Conservation (phyloP, 2,329 filamentous ascomycete species). For the Penicillium sp. region DNA sequence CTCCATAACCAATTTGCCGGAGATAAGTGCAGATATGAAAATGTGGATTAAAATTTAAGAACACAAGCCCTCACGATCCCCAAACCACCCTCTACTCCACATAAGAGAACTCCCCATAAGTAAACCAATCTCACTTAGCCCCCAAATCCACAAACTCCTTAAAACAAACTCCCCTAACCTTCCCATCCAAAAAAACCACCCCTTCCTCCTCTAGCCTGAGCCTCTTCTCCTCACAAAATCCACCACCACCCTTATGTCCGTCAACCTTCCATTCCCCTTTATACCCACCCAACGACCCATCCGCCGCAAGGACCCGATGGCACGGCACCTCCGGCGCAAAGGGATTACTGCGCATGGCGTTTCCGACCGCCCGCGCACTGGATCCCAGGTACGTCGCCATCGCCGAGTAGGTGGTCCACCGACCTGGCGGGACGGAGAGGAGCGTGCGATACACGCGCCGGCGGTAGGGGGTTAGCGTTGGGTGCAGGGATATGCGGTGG, state of each 20-base stretch:
- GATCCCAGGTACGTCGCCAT: constrained; percentile 67
- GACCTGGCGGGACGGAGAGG: constrained; percentile 72
- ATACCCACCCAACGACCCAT: constrained; percentile 58
- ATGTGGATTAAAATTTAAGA: too few relatives aligned
- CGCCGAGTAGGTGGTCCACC: constrained; percentile 73
- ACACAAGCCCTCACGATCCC: background rate
- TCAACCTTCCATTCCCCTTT: constrained; percentile 50
- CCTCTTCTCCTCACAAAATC: constrained; percentile 41
- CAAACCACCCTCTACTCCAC: background rate
- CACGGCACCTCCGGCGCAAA: constrained; percentile 81
- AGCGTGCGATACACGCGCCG: constrained; percentile 65
- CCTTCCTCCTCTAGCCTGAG: constrained; percentile 35
- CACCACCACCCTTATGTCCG: constrained; percentile 33
- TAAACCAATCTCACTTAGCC: constrained; percentile 12
- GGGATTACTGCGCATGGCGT: constrained; percentile 72
- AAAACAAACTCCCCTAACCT: constrained; percentile 33
- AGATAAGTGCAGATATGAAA: background rate
- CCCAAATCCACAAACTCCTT: constrained; percentile 27
- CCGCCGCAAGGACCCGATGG: constrained; percentile 74
- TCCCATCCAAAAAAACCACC: constrained; percentile 34
- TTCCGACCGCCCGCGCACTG: constrained; percentile 73
- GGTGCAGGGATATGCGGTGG: constrained; percentile 44
- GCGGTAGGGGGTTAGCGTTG: constrained; percentile 51
- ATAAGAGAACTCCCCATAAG: background rate
- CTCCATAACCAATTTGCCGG: background rate